Base-by-base conservation (phyloP, 2,329 filamentous ascomycete species). In the Berkeleyomyces rouxiae region DNA sequence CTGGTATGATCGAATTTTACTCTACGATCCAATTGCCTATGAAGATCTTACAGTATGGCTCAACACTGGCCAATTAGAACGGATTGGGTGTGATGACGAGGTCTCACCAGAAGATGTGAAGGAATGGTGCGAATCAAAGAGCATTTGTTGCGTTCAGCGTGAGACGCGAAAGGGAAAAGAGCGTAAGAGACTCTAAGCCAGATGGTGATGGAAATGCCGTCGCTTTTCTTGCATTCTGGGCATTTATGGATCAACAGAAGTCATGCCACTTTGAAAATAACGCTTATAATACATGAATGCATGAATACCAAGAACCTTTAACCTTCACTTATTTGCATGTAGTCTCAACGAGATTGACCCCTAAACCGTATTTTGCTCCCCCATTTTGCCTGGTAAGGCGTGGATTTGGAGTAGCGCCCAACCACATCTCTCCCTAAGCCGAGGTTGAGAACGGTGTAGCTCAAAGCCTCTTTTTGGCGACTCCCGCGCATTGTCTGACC, bases 1-100 rank as follows among this genome's bases (percentile, higher is more conserved):
- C 1, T 97, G 91, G 88, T 79, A 95, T 68, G 90, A 97, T 73
- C 95, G 90, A 74, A 96, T 99, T 57, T 77, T 97, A 4, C 82
- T 97, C 71, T 97, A 95, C 70, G 91, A 97, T 68, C 90, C 92
- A 0, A 86, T 99, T 51, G 79, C 93, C 1, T 73, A 96, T 0
- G 92, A 97, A 72, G 90, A 96, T 67, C 76, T 99, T 11, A 81
- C 91, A 0, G 74, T 76, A 0, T 97, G 90, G 87, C 74, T 97
- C 13, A 96, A 96, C 67, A 79, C 79, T 3, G 86, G 86, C 10
- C 82, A 83, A 33, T 73, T 91, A 53, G 78, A 78, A 10, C 75
- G 77, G 3, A 79, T 83, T 0, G 83, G 83, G 0, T 86, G 82
- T 68, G 85, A 88, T 67, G 79, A 78, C 7, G 83, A 88, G 70